Evolutionary conservation across 495 filamentous ascomycete genomes (phyloP).

Genomic region (Annulohypoxylon maeteangense): DNA sequence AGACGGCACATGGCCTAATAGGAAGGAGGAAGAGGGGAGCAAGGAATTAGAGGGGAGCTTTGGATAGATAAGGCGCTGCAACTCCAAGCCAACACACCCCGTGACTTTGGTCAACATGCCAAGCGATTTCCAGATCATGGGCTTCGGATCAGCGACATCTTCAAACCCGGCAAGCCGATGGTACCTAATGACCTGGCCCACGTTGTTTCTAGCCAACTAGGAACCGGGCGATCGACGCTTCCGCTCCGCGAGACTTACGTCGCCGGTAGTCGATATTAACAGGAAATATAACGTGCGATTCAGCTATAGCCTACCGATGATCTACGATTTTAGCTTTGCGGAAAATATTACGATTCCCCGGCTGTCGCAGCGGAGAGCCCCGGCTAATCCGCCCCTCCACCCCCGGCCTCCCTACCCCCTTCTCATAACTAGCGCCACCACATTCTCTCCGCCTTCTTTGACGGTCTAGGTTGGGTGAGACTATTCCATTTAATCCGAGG

Average conservation of each 20-base stretch:
- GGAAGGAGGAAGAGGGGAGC: slow-evolving; percentile 29
- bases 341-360: slow-evolving; percentile 22
- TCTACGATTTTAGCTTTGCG: slow-evolving; percentile 26
- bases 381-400: slow-evolving; percentile 10
- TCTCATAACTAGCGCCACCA: slow-evolving; percentile 6
- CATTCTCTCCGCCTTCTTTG: neutral
- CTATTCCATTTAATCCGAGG: slow-evolving; percentile 25
- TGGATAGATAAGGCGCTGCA: slow-evolving; percentile 41
- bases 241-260: slow-evolving; percentile 27
- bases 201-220: slow-evolving; percentile 25
- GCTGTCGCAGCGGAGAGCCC: slow-evolving; percentile 13
- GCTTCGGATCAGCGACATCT: slow-evolving; percentile 24
- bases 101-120: slow-evolving; percentile 28
- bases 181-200: slow-evolving; percentile 9
- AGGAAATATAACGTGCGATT: slow-evolving; percentile 25
- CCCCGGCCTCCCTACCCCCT: slow-evolving; percentile 1
- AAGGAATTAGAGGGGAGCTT: slow-evolving; percentile 30
- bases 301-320: slow-evolving; percentile 30
- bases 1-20: slow-evolving; percentile 25
- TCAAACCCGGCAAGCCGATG: slow-evolving; percentile 31
- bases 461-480: slow-evolving; percentile 22
- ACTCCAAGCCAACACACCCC: slow-evolving; percentile 33
- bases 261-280: slow-evolving; percentile 21
- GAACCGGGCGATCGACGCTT: slow-evolving; percentile 32
- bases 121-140: slow-evolving; percentile 28